Evolutionary conservation across 2,329 filamentous ascomycete genomes (phyloP), one percentile per base, ranked within the genome.

Genomic region (Alternaria rosae): DNA sequence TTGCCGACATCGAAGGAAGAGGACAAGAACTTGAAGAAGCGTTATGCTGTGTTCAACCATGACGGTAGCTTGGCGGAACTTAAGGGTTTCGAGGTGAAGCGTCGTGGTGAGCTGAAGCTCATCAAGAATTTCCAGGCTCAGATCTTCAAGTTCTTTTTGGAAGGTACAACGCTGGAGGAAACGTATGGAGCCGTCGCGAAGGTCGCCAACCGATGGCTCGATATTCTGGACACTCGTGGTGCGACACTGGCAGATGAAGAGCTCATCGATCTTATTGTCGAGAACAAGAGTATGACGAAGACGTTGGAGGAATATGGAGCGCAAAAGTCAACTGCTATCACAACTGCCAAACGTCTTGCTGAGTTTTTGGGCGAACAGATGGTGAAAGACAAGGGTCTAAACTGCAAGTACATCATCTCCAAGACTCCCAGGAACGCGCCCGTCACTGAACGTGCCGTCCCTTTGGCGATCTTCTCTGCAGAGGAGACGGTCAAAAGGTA

Each of bases 41-140:
- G 95, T 75, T 99, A 99, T 77, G 95, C 96, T 42, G 95, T 99
- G 5, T 99, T 99, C 87, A 99, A 99, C 74, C 92, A 98, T 65
- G 95, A 99, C 73, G 95, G 96, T 41, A 97, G 91, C 78, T 85
- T 99, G 54, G 95, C 95, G 13, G 95, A 99, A 77, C 80, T 99
- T 75, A 99, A 99, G 76, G 95, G 95, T 6, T 99, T 99, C 75
- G 95, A 99, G 75, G 90, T 99, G 68, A 99, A 99, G 84, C 90
- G 95, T 77, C 88, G 95, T 87, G 95, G 95, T 84, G 95, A 99
- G 82, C 84, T 99, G 70, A 99, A 99, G 82, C 89, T 99, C 70
- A 99, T 99, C 87, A 99, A 99, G 82, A 99, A 98, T 76, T 99
- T 99, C 79, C 95, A 99, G 79, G 93, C 95, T 62, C 95, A 99